Base-by-base conservation (phyloP, 306 rosid genomes). In the Betula pendula region DNA sequence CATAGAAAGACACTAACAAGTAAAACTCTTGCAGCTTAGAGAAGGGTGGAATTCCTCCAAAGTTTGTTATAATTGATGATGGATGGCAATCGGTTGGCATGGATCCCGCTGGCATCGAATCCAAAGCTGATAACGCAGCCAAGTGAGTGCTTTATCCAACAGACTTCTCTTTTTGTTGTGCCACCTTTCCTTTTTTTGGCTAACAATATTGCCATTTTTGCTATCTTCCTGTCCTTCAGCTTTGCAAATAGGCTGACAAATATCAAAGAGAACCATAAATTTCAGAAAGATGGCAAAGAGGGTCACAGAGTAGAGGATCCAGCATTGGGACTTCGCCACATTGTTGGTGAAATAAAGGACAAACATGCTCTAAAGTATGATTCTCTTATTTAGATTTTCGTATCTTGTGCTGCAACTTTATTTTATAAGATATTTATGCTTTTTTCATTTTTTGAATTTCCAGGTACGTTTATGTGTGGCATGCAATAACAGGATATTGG, bases 401-500 rank as follows among this genome's bases (percentile, higher is more conserved):
- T 14, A 11, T 79, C 63, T 55, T 52, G 15, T 43, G 20, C 65
- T 52, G 73, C 53, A 47, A 0, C 5, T 3, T 33, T 16, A 22
- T 43, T 48, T 40, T n/a, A 33, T n/a, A 11, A 44, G 45, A 31
- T 70, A 80, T 27, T 85, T 55, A 45, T 4, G 78, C 56, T 75
- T 84, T 84, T 49, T 51, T 73, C 48, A 12, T 19, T 38, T 52
- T 42, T 68, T 20, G 4, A 62, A 3, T 71, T 77, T 47, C 19
- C 69, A 93, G 98, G 88, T 77, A 87, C 24, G 87, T 92, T 59
- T 94, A 90, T 71, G 94, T 91, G 65, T 94, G 98, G 96, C 97
- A 94, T 77, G 97, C 98, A 6, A 89, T 94, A 79, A 89, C 93
- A 15, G 98, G 98, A 24, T 94, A 94, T 45, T 94, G 97, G 98